Evolutionary conservation across 2,329 filamentous ascomycete species (phyloP).

Genomic region (Alternaria gaisen): DNA sequence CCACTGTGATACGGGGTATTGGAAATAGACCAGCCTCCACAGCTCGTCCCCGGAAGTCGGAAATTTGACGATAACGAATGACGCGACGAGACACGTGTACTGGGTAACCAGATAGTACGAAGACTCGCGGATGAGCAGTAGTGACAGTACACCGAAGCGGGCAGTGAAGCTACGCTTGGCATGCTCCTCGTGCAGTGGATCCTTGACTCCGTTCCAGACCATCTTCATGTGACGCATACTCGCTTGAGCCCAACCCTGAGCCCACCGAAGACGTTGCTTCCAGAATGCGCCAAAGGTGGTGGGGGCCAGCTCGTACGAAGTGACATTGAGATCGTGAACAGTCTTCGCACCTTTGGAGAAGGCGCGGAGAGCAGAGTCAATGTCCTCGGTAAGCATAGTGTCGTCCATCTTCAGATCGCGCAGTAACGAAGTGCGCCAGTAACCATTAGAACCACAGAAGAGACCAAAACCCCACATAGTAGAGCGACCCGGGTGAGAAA

Average conservation of each 20-base stretch:
- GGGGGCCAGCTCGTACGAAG: slow-evolving; percentile 60
- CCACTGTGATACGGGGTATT: slow-evolving; percentile 60
- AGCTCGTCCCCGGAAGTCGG: slow-evolving; percentile 51
- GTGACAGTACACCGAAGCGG: slow-evolving; percentile 57
- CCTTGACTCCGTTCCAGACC: slow-evolving; percentile 53
- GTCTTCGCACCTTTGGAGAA: slow-evolving; percentile 55
- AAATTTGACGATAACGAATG: slow-evolving; percentile 57
- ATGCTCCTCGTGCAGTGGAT: slow-evolving; percentile 37
- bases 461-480: slow-evolving; percentile 60
- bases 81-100: slow-evolving; percentile 58
- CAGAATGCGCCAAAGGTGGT: slow-evolving; percentile 57
- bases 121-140: slow-evolving; percentile 57
- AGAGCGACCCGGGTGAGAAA: slow-evolving; percentile 59
- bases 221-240: slow-evolving; percentile 55
- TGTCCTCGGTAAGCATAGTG: slow-evolving; percentile 61
- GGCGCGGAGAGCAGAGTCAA: slow-evolving; percentile 59
- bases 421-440: slow-evolving; percentile 58
- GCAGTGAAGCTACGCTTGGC: slow-evolving; percentile 47
- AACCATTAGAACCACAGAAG: slow-evolving; percentile 61
- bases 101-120: slow-evolving; percentile 61
- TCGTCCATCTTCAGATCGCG: slow-evolving; percentile 60
- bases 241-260: slow-evolving; percentile 62
- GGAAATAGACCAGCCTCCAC: slow-evolving; percentile 57
- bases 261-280: slow-evolving; percentile 62
- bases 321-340: slow-evolving; percentile 60